Evolutionary conservation across 805 yeast species (phyloP), one percentile per base, ranked within the genome.

Genomic region (Pichia occidentalis): DNA sequence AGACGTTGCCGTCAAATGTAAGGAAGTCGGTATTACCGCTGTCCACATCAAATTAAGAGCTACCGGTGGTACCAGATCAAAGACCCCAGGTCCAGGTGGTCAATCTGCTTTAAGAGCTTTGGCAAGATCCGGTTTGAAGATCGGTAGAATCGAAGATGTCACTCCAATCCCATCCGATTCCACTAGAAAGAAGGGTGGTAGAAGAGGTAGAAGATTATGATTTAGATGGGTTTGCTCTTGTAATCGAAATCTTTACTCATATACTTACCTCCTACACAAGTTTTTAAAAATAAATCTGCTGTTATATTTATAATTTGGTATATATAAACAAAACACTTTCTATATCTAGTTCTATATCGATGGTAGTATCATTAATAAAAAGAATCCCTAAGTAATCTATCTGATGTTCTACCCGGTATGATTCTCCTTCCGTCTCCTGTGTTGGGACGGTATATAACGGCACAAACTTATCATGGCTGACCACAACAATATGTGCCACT

Each of bases 121-220:
- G 65, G 97, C 99, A 64, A 88, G 99, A 82, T 87, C 97, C 57
- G 99, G 99, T 70, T 79, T 92, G 73, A 88, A 95, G 82, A 92
- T 92, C 58, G 99, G 99, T 64, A 87, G 99, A 76, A 92, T 92
- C 61, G 99, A 94, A 80, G 99, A 92, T 72, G 98, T 92, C 59
- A 92, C 99, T 60, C 98, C 98, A 72, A 88, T 92, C 63, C 99
- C 99, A 72, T 92, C 98, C 59, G 99, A 92, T 75, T 88, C 97
- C 64, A 94, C 98, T 72, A 92, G 99, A 84, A 85, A 90, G 86
- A 94, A 92, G 95, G 98, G 98, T 86, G 99, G 99, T 85, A 92
- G 98, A 80, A 88, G 99, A 82, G 99, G 99, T 90, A 90, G 98
- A 83, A 87, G 99, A 85, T 83, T 88, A 49, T 60, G 54, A 59